A percentile compares a stretch with the other conserved stretches of the same genome.
These are phyloP conservation scores for Phytophthora boehmeriae DNA, from an alignment of 352 stramenopile species.

Conservation along the genomic window DNA sequence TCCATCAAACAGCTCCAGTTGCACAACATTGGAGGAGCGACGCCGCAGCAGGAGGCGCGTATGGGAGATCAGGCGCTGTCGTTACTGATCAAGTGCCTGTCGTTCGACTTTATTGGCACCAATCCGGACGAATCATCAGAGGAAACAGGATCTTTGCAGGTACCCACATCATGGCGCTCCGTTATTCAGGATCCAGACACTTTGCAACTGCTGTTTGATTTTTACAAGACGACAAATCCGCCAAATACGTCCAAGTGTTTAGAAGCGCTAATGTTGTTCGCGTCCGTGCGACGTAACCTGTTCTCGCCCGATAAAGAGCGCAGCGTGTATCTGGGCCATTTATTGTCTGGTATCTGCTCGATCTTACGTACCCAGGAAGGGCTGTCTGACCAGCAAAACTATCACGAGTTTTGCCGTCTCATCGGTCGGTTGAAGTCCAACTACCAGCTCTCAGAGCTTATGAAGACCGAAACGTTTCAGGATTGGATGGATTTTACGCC, in stretches of 20 bases:
- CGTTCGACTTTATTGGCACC: constrained; percentile 99
- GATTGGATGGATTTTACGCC: constrained; percentile 97
- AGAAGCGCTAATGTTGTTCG: constrained; percentile 96
- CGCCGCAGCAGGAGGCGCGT: constrained; percentile 89
- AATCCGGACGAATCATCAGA: constrained; percentile 98
- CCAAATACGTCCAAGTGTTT: constrained; percentile 96
- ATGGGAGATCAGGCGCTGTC: constrained; percentile 94
- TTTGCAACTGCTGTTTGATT: constrained; percentile 96
- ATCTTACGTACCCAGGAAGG: constrained; percentile 95
- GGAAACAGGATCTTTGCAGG: constrained; percentile 97
- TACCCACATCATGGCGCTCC: constrained; percentile 95
- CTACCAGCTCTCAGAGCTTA: constrained; percentile 97
- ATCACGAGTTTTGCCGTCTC: constrained; percentile 98
- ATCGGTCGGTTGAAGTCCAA: constrained; percentile 98
- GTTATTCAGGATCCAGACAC: constrained; percentile 95
- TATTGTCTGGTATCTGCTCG: constrained; percentile 94
- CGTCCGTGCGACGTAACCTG: constrained; percentile 94
- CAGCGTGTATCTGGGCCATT: constrained; percentile 91
- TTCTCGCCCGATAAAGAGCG: constrained; percentile 97
- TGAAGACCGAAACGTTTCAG: constrained; percentile 96
- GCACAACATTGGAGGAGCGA: constrained; percentile 83
- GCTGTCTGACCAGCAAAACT: constrained; percentile 98
- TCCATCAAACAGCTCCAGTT: constrained; percentile 96
- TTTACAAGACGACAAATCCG: constrained; percentile 93
- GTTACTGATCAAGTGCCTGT: constrained; percentile 95